Percentiles rank a stretch among this genome's conserved stretches.
Evolutionary conservation across 2,329 filamentous ascomycete genomes (phyloP).

Genomic region (Aspergillus sp.): DNA sequence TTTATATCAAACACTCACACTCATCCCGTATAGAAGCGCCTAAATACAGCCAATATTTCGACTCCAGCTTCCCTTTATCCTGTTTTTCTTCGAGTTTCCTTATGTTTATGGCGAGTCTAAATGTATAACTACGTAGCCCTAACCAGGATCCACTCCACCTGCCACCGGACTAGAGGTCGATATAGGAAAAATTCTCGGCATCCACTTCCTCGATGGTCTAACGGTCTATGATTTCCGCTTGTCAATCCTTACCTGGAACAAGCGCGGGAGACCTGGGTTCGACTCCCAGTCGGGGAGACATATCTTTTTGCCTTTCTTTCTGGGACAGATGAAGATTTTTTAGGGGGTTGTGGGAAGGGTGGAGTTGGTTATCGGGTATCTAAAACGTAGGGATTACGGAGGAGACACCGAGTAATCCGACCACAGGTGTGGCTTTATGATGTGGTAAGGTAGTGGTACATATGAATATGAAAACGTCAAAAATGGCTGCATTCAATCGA

Average conservation of each 20-base stretch:
- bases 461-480: background rate
- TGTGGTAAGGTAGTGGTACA: background rate
- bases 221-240: constrained; percentile 24
- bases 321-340: background rate
- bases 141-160: too few relatives aligned
- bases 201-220: constrained; percentile 20
- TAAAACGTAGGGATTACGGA: background rate
- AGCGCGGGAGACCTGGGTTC: constrained; percentile 16
- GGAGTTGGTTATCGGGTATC: background rate
- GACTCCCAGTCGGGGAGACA: constrained; percentile 13
- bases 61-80: too few relatives aligned
- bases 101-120: too few relatives aligned
- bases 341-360: background rate
- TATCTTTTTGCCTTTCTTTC: background rate
- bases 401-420: too few relatives aligned
- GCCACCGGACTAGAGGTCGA: too few relatives aligned
- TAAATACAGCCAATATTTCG: too few relatives aligned
- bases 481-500: constrained; percentile 1
- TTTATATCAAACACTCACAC: too few relatives aligned
- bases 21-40: too few relatives aligned
- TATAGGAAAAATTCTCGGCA: background rate
- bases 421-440: background rate
- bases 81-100: too few relatives aligned
- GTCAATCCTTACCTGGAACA: constrained; percentile 10
- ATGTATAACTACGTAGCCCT: too few relatives aligned